Conservation (phyloP, 2,329 filamentous ascomycete genomes). For the Alternaria alternata region DNA sequence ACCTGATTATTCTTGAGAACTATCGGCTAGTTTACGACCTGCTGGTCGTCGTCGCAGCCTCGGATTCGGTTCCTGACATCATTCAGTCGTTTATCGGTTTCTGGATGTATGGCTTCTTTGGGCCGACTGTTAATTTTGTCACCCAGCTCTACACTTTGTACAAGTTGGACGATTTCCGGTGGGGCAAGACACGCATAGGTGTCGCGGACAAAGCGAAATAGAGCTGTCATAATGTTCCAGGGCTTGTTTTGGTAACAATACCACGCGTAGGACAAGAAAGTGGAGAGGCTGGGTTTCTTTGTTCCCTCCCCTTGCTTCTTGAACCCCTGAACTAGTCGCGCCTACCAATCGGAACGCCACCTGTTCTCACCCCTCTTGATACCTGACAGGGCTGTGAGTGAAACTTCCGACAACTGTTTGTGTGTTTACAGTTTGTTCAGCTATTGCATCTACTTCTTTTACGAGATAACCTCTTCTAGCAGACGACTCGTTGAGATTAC, state of each 20-base stretch:
- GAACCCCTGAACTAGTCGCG: background rate
- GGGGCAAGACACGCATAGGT: conserved; percentile 12
- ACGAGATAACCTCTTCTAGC: background rate
- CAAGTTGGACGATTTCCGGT: conserved; percentile 13
- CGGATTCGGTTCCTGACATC: background rate
- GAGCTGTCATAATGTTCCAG: background rate
- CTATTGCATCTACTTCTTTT: background rate
- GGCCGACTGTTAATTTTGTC: background rate
- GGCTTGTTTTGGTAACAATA: background rate
- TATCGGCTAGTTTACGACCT: conserved; percentile 6
- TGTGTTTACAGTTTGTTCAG: background rate
- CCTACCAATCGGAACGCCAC: background rate
- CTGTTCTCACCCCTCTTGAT: background rate
- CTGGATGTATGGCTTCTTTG: background rate
- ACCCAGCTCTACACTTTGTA: conserved; percentile 9
- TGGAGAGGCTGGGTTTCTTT: background rate
- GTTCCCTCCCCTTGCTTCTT: background rate
- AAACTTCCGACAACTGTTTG: background rate
- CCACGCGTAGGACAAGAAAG: background rate
- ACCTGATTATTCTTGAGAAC: background rate
- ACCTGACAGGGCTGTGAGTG: background rate
- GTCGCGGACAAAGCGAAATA: background rate
- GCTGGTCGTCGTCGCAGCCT: background rate
- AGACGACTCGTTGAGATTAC: background rate
- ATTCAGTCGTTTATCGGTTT: background rate